Percentiles rank a stretch among this genome's conserved stretches.
Conservation (phyloP, 139 green algal genomes). For the Closterium sp. region DNA sequence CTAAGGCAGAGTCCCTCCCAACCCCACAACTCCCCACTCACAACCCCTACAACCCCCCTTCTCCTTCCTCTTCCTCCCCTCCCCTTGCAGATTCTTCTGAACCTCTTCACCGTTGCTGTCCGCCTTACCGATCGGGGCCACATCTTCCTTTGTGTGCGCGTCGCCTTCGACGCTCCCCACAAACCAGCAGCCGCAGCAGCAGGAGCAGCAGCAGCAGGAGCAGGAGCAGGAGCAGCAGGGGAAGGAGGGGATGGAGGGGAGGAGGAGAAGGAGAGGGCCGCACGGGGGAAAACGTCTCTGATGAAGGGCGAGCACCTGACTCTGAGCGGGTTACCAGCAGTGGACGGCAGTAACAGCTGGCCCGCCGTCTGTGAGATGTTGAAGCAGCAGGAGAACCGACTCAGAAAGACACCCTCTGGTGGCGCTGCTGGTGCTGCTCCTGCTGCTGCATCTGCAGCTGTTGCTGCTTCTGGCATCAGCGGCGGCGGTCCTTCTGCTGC, state of each 20-base stretch:
- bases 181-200: not conserved
- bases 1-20: too few species aligned
- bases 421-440: not conserved
- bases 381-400: not conserved
- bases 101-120: slow-evolving; percentile 26
- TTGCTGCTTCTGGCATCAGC: not conserved
- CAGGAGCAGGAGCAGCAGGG: not conserved
- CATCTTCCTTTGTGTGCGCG: slow-evolving; percentile 35
- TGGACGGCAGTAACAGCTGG: slow-evolving; percentile 28
- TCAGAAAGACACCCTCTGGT: not conserved
- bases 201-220: not conserved
- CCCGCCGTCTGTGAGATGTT: slow-evolving; percentile 12
- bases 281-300: not conserved
- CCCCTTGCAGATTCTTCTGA: slow-evolving; percentile 25
- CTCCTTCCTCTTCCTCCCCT: not conserved
- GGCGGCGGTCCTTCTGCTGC: not conserved
- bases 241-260: not conserved
- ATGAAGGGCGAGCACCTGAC: slow-evolving; percentile 12
- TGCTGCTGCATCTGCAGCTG: not conserved
- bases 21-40: not conserved
- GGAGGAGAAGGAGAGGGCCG: not conserved
- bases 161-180: not conserved
- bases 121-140: slow-evolving; percentile 35
- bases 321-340: slow-evolving; percentile 21
- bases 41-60: too few species aligned